Base-by-base conservation (phyloP, 768 basidiomycete species). In the Pleurotus djamor region DNA sequence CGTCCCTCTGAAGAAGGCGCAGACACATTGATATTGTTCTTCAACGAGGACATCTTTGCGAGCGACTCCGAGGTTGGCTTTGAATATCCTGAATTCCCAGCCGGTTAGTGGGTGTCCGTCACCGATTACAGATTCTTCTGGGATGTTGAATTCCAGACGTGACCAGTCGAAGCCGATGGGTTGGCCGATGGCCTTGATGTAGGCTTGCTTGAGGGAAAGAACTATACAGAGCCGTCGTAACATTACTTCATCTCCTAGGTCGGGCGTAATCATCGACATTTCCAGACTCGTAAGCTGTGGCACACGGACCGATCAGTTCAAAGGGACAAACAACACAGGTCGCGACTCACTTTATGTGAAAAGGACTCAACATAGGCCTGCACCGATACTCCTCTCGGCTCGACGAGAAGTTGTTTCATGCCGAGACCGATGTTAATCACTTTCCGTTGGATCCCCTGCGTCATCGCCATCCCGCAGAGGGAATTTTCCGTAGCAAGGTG, bases 51-150 rank as follows among this genome's bases (percentile, higher is more conserved):
- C 65, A 12, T 81, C 81, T 36, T 77, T 72, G 6, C 87, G 79
- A 10, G 83, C 83, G 2, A 92, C 86, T 13, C 88, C 89, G 13
- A 93, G 80, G 57, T 84, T 83, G 12, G 88, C 83, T 59, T 81
- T 82, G 81, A 89, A 94, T 44, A 94, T 76, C 6, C 92, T 83
- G 72, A 94, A 93, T 69, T 94, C 92, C 92, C 92, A 94, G 0
- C 92, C 92, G 16, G 79, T 77, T 0, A 94, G 76, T 1, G 83
- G 81, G 47, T 83, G 81, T 4, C 85, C 84, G 69, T 94, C 92
- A 1, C 88, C 88, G 1, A 73, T 78, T 5, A 87, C 89, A 2
- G 72, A 78, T 61, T 83, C 75, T 38, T 80, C 80, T 10, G 64
- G 87, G 49, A 93, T 82, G 71, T 92, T 84, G 77, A 92, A 92